phyloP scores from a whole-genome alignment of 1,284 basidiomycete species.

The Cutaneotrichosporon sp. region DNA sequence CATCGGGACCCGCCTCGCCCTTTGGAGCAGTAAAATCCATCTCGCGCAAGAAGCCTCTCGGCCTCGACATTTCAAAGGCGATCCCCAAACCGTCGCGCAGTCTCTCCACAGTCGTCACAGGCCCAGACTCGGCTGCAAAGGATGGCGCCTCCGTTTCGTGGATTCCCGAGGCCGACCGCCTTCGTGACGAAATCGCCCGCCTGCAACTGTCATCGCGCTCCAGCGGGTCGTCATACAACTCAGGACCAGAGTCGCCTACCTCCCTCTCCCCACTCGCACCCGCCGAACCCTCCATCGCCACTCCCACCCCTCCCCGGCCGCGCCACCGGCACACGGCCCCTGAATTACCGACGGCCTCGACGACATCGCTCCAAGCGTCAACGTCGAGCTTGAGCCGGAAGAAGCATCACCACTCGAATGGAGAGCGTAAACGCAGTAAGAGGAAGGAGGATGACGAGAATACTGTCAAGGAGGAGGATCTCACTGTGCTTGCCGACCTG shows the following conservation, averaged over 20 bases:
- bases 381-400: constrained; percentile 19
- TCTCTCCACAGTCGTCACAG: constrained; percentile 16
- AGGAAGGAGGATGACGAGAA: constrained; percentile 63
- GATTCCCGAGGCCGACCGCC: constrained; percentile 56
- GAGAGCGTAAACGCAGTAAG: constrained; percentile 37
- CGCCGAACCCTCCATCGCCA: background rate
- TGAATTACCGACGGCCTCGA: constrained; percentile 12
- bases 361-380: constrained; percentile 1
- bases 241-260: constrained; percentile 24
- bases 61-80: constrained; percentile 47
- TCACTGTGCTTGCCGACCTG: constrained; percentile 80
- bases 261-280: constrained; percentile 24
- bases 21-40: constrained; percentile 39
- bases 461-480: constrained; percentile 75
- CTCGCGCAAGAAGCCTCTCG: constrained; percentile 50
- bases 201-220: constrained; percentile 65
- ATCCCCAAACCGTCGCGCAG: constrained; percentile 36
- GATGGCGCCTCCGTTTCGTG: constrained; percentile 25
- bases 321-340: constrained; percentile 19
- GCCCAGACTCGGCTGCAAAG: constrained; percentile 24
- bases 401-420: constrained; percentile 32
- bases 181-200: constrained; percentile 50
- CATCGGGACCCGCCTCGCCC: background rate
- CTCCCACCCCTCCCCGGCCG: constrained; percentile 17
- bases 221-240: constrained; percentile 31